These are phyloP conservation scores for Nemophila menziesii DNA, from an alignment of 257 asterid species.

Conservation along the genomic window DNA sequence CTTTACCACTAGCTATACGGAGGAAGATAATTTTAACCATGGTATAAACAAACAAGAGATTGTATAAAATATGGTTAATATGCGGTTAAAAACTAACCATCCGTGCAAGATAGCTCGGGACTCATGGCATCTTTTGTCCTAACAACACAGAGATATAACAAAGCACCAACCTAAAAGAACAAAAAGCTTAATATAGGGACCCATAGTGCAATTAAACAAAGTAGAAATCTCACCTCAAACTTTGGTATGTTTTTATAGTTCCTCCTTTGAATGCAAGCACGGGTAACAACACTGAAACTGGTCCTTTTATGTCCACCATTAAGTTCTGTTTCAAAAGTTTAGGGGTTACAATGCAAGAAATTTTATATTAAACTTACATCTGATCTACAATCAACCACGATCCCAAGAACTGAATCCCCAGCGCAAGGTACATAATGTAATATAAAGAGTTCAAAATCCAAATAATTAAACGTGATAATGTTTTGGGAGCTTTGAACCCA, in stretches of 20 bases:
- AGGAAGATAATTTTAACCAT: slow-evolving; percentile 13
- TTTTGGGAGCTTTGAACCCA: slow-evolving; percentile 88
- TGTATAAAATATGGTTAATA: too few species aligned
- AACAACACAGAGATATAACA: slow-evolving; percentile 79
- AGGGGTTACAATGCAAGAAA: too few species aligned
- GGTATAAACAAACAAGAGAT: too few species aligned
- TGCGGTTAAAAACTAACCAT: slow-evolving; percentile 43
- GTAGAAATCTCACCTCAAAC: slow-evolving; percentile 48
- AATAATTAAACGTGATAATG: slow-evolving; percentile 4
- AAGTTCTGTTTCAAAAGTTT: slow-evolving; percentile 55
- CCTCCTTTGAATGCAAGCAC: slow-evolving; percentile 98
- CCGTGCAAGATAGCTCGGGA: slow-evolving; percentile 96
- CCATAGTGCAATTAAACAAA: too few species aligned
- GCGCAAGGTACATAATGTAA: slow-evolving; percentile 65
- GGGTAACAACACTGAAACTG: slow-evolving; percentile 66
- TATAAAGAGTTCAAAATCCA: slow-evolving; percentile 12
- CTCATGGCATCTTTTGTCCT: slow-evolving; percentile 80
- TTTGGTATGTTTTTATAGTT: slow-evolving; percentile 90
- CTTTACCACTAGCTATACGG: slow-evolving; percentile 57
- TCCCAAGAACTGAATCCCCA: slow-evolving; percentile 88
- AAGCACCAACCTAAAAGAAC: slow-evolving; percentile 55
- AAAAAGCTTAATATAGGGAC: slow-evolving; percentile 9
- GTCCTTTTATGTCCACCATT: slow-evolving; percentile 85
- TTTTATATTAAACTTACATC: slow-evolving; percentile 91
- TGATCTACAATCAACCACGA: slow-evolving; percentile 68